Base-by-base conservation (phyloP, 768 basidiomycete genomes). In the Mycena polygramma region DNA sequence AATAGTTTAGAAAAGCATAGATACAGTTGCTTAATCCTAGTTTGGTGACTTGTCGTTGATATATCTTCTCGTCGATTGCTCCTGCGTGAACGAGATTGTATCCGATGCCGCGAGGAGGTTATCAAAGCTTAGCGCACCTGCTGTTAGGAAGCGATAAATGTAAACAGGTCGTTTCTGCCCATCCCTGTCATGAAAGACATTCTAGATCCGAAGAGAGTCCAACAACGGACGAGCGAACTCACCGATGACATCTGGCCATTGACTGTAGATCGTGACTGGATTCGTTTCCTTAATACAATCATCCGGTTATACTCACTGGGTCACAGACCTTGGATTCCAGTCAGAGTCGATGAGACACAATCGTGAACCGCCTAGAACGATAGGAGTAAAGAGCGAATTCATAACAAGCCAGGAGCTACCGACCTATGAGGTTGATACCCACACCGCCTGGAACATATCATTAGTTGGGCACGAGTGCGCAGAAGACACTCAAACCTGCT, bases 171-270 rank as follows among this genome's bases (percentile, higher is more conserved):
- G 87, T 76, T 95, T 97, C 82, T 99, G 97, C 0, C 97, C 97
- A 81, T 99, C 97, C 22, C 96, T 97, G 73, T 43, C 43, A 62
- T 24, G 57, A 63, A 57, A 68, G 24, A 64, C 14, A 4, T 24
- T 35, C 10, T 36, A n/a, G 2, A 14, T 8, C 43, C 7, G 53
- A 57, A 41, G 7, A n/a, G 30, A 4, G 48, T 62, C 39, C 14
- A 49, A 57, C 14, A 49, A 57, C 17, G 13, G 36, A 46, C 54
- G 43, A 41, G 24, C 4, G 14, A 54, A 73, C 82, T 54, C 69
- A 95, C 95, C 95, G 88, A 80, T 97, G 95, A 77, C 97, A 97
- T 57, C 97, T 90, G 60, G 96, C 97, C 97, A 99, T 99, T 2
- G 98, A 92, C 80, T 99, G 98, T 20, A 96, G 80, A 81, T 99